Conservation (phyloP, 306 rosid species). For the Castanopsis chinensis region DNA sequence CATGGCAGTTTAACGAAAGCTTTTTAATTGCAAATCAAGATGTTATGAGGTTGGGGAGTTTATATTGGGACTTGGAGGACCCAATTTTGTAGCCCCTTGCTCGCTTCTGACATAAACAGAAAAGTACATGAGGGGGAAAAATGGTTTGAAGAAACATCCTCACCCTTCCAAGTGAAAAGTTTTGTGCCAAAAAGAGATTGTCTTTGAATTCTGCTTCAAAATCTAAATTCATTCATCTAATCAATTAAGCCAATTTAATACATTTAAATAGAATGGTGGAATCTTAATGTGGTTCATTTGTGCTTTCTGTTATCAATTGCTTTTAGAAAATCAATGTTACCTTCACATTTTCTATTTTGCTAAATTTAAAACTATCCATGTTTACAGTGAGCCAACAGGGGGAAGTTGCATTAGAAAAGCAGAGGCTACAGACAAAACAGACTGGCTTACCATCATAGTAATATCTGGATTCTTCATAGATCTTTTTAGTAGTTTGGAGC, state of each 20-base stretch:
- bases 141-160: not conserved
- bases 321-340: not conserved
- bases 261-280: not conserved
- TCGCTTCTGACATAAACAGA: not conserved
- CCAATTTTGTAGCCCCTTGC: not conserved
- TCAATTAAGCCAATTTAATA: not conserved
- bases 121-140: not conserved
- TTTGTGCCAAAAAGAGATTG: not conserved
- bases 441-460: constrained; percentile 93
- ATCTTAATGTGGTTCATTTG: not conserved
- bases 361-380: constrained; percentile 26
- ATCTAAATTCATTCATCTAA: not conserved
- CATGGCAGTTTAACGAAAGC: not conserved
- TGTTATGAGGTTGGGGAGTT: not conserved
- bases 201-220: not conserved
- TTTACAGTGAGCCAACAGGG: constrained; percentile 77
- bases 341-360: constrained; percentile 7
- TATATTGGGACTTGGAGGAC: not conserved
- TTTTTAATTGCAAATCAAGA: not conserved
- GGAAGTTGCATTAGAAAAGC: constrained; percentile 61
- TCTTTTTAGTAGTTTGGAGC: not conserved
- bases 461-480: constrained; percentile 14
- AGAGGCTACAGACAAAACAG: constrained; percentile 48
- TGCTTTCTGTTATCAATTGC: constrained; percentile 8
- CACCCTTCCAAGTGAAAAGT: not conserved